Evolutionary conservation across 75 land plant genomes (phyloP).

Genomic region (Cupressus sempervirens): DNA sequence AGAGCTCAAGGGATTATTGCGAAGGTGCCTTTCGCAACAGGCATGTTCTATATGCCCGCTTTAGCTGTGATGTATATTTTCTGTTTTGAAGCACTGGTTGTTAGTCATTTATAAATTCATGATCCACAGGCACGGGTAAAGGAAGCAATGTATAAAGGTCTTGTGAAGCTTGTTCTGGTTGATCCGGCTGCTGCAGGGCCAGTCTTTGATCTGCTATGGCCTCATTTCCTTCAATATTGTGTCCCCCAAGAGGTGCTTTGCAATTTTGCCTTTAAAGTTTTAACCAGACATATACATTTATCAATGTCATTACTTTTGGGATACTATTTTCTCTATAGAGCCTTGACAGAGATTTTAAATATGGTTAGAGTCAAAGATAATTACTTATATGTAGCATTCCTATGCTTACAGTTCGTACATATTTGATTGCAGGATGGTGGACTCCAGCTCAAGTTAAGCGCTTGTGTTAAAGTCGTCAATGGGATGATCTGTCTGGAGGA

Average conservation of each 20-base stretch:
- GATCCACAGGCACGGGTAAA: constrained; percentile 59
- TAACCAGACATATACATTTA: background rate
- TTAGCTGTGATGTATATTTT: background rate
- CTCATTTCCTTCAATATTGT: constrained; percentile 72
- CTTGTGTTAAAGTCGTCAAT: constrained; percentile 53
- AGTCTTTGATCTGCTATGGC: constrained; percentile 72
- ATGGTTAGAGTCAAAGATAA: background rate
- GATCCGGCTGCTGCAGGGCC: constrained; percentile 52
- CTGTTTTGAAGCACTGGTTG: background rate
- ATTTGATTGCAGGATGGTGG: constrained; percentile 44
- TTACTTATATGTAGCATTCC: background rate
- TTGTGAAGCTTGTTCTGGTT: constrained; percentile 57
- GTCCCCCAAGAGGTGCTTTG: constrained; percentile 37
- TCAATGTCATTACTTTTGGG: background rate
- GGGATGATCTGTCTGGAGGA: constrained; percentile 54
- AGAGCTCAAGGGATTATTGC: constrained; percentile 70
- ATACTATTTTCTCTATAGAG: background rate
- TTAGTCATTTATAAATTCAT: background rate
- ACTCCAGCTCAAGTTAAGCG: constrained; percentile 30
- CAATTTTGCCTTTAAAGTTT: background rate
- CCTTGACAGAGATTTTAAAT: background rate
- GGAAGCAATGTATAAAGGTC: constrained; percentile 62
- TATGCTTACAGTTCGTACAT: background rate
- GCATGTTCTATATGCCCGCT: constrained; percentile 19
- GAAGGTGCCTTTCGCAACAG: constrained; percentile 91